Evolutionary conservation across 257 asterid species (phyloP).

Genomic region (Apocynum venetum): DNA sequence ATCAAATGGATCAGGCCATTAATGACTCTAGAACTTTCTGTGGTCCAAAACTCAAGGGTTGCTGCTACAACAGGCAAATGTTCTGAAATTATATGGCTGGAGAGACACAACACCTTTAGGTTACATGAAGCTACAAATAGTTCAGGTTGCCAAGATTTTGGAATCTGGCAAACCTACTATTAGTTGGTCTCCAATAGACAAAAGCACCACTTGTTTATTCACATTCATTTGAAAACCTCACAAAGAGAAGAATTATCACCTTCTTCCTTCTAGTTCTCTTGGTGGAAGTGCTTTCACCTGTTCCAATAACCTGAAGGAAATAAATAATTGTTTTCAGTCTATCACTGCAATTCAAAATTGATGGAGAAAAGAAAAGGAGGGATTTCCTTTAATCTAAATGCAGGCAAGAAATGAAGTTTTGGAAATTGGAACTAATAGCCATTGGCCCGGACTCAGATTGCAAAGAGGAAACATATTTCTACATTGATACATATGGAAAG

Average conservation of each 20-base stretch:
- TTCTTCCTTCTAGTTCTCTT: conserved; percentile 73
- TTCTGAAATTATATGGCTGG: not conserved
- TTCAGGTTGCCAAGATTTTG: not conserved
- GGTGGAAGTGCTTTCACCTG: conserved; percentile 29
- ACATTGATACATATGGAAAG: not conserved
- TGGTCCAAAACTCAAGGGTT: not conserved
- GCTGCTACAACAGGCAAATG: not conserved
- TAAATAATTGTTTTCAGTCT: not conserved
- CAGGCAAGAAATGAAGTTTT: not conserved
- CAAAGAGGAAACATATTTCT: not conserved
- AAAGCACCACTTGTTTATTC: not conserved
- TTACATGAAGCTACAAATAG: not conserved
- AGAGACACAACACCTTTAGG: not conserved
- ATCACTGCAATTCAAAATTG: not conserved
- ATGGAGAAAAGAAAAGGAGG: not conserved
- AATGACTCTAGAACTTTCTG: not conserved
- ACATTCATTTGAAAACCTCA: not conserved
- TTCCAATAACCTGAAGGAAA: conserved; percentile 38
- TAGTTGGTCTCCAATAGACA: not conserved
- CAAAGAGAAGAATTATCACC: conserved; percentile 31
- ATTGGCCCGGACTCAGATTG: not conserved
- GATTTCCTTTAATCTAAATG: not conserved
- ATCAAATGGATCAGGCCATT: not conserved
- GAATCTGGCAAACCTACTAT: not conserved
- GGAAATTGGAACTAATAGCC: not conserved